Base-by-base conservation (phyloP, 306 rosid genomes). In the Prunus mira region DNA sequence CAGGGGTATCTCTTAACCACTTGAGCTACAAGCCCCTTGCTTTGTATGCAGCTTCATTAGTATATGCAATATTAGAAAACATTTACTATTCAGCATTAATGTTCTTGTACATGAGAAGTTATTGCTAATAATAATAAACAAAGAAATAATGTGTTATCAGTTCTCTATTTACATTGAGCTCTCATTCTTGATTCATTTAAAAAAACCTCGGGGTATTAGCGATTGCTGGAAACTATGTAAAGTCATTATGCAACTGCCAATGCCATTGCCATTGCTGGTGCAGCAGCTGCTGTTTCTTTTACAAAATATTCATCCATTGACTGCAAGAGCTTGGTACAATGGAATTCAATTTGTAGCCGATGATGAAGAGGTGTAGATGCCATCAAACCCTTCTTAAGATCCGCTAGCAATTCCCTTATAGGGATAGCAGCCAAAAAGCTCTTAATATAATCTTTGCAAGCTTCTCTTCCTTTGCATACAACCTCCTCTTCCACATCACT, bases 371-470 rank as follows among this genome's bases (percentile, higher is more conserved):
- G 55, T 7, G 73, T 72, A 5, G 84, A 75, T 61, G 81, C 49
- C 61, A 52, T 65, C 65, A 67, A 60, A 7, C 87, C 87, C 34
- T 72, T 84, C 79, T 72, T 76, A 55, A 80, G 50, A 73, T 84
- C 87, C 3, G 18, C 82, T 56, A 73, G 79, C 74, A 80, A 54
- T 77, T 80, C 84, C 74, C 82, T 62, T 28, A 80, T n/a, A 0
- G 87, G 87, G 38, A 80, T 80, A 22, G 84, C 87, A 62, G 87
- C 87, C 30, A 84, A 69, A 70, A 84, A 84, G 70, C 79, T 80
- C 69, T 80, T 80, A 18, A 84, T 76, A 54, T 76, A 84, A 66
- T 80, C 84, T 47, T 67, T 78, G 77, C 87, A 84, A 2, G 77
- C 67, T 50, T 84, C 87, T 34, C 68, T 84, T 28, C 87, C 84